Evolutionary conservation across 2,329 filamentous ascomycete genomes (phyloP).

Genomic region (Chalara sp.): DNA sequence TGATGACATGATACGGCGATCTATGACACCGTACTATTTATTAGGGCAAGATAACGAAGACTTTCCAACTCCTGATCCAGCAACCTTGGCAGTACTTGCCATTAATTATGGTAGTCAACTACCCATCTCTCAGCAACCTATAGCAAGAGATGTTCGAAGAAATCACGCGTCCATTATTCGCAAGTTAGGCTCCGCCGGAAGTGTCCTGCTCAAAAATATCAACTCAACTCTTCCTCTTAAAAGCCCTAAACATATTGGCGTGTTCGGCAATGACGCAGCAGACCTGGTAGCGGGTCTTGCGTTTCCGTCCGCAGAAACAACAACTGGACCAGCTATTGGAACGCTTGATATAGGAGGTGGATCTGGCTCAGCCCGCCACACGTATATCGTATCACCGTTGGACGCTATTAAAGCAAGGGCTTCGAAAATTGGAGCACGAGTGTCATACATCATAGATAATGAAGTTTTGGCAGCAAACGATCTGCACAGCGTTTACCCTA

Average conservation of each 20-base stretch:
- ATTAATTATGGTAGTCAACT: slow-evolving; percentile 34
- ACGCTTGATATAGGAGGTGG: slow-evolving; percentile 17
- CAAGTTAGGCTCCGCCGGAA: slow-evolving; percentile 47
- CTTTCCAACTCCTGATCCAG: slow-evolving; percentile 25
- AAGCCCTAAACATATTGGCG: slow-evolving; percentile 36
- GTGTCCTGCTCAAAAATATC: slow-evolving; percentile 57
- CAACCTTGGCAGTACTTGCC: not conserved
- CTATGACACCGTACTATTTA: slow-evolving; percentile 48
- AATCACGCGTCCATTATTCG: slow-evolving; percentile 16
- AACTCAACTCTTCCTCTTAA: slow-evolving; percentile 54
- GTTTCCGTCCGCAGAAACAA: not conserved
- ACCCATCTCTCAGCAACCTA: not conserved
- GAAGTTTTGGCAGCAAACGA: slow-evolving; percentile 30
- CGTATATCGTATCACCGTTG: slow-evolving; percentile 52
- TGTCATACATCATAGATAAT: slow-evolving; percentile 16
- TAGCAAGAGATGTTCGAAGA: slow-evolving; percentile 58
- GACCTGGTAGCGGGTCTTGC: slow-evolving; percentile 40
- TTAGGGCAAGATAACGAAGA: slow-evolving; percentile 43
- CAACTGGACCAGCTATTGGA: slow-evolving; percentile 7
- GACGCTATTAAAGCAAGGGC: slow-evolving; percentile 40
- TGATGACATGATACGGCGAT: slow-evolving; percentile 61
- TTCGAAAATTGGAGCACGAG: slow-evolving; percentile 1
- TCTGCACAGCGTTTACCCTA: slow-evolving; percentile 31
- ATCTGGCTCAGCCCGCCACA: slow-evolving; percentile 44
- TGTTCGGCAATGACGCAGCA: slow-evolving; percentile 53